phyloP scores from a whole-genome alignment of 2,329 filamentous ascomycete genomes.

The Exophiala aquamarina region DNA sequence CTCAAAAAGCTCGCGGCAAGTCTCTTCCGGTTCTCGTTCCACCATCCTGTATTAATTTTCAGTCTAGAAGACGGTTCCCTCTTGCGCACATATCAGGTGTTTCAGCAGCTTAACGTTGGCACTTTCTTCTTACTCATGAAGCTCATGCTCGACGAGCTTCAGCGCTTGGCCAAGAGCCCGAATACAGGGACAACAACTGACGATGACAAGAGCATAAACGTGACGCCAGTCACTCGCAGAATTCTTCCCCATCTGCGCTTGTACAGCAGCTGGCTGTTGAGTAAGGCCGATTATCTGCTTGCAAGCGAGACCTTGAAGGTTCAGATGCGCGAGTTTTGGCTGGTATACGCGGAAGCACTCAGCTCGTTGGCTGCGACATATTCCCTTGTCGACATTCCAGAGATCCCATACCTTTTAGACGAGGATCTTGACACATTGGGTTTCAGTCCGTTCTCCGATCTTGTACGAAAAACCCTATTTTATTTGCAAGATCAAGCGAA shows the following conservation, averaged over 20 bases:
- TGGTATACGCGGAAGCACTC: constrained; percentile 62
- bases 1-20: constrained; percentile 15
- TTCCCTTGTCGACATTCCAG: constrained; percentile 55
- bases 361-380: constrained; percentile 61
- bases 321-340: constrained; percentile 64
- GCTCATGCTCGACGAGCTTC: constrained; percentile 19
- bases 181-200: constrained; percentile 36
- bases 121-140: constrained; percentile 35
- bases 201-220: constrained; percentile 30
- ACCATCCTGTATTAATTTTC: not conserved
- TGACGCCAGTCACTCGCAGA: constrained; percentile 60
- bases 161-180: constrained; percentile 27
- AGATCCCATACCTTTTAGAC: constrained; percentile 63
- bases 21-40: not conserved
- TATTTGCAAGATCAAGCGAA: constrained; percentile 53
- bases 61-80: constrained; percentile 64
- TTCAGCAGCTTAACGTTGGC: constrained; percentile 66
- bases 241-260: constrained; percentile 64
- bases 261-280: constrained; percentile 67
- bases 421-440: constrained; percentile 68
- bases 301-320: constrained; percentile 56
- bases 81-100: constrained; percentile 67
- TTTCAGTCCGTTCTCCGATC: constrained; percentile 59
- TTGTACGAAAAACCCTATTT: constrained; percentile 40
- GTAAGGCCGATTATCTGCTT: constrained; percentile 37